phyloP scores from a whole-genome alignment of 176 grass and related monocot species.

The Bolboschoenus planiculmis region DNA sequence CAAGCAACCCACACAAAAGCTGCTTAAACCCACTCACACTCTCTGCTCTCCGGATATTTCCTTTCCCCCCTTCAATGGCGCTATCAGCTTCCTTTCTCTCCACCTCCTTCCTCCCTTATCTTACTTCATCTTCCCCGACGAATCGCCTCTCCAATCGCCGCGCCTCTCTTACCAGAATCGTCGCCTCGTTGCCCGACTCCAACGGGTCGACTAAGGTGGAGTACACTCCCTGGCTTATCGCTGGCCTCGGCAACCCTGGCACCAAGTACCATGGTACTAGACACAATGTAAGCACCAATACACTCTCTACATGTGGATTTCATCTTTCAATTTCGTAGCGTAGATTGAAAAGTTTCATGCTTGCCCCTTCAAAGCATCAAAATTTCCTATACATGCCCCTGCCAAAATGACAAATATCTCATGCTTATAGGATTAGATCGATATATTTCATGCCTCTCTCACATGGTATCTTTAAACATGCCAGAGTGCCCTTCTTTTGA shows the following conservation, averaged over 20 bases:
- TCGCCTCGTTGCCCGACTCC: slow-evolving; percentile 51
- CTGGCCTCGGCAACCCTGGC: slow-evolving; percentile 86
- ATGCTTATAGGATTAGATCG: neutral
- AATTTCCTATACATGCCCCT: neutral
- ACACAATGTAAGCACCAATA: slow-evolving; percentile 57
- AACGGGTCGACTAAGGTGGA: slow-evolving; percentile 34
- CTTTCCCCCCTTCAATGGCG: slow-evolving; percentile 6
- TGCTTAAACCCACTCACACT: neutral
- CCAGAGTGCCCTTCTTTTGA: too few relatives aligned
- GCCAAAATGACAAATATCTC: neutral
- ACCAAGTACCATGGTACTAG: slow-evolving; percentile 86
- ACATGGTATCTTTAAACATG: neutral
- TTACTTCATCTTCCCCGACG: neutral
- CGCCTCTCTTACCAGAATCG: neutral
- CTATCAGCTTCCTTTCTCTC: neutral
- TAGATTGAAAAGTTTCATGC: neutral
- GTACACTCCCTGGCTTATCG: slow-evolving; percentile 95
- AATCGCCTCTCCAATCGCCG: neutral
- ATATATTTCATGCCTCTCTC: neutral
- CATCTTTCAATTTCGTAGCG: neutral
- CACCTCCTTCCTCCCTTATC: neutral
- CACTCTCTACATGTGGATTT: neutral
- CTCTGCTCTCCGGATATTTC: neutral
- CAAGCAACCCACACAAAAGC: neutral
- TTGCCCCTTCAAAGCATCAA: neutral